Evolutionary conservation across 2,329 filamentous ascomycete species (phyloP).

Genomic region (Dichotomopilus funicola): DNA sequence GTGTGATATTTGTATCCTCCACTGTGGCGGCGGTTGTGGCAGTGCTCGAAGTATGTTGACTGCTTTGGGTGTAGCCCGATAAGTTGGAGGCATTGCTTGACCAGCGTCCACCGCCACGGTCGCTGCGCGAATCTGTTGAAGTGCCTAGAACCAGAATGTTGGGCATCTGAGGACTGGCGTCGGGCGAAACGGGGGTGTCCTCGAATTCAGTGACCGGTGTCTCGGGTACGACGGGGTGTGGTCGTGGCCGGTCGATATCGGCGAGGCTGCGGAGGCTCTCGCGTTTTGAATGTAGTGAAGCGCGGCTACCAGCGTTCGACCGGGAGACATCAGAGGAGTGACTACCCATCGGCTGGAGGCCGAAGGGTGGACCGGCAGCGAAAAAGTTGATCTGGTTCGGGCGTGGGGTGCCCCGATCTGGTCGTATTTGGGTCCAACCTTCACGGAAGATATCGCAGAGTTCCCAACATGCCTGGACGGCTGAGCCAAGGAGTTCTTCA

Average conservation of each 20-base stretch:
- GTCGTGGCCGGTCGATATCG: slow-evolving; percentile 43
- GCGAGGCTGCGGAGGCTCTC: slow-evolving; percentile 45
- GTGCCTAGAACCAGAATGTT: slow-evolving; percentile 86
- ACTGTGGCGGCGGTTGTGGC: slow-evolving; percentile 60
- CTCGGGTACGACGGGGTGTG: slow-evolving; percentile 58
- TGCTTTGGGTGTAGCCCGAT: slow-evolving; percentile 71
- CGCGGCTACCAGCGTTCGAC: slow-evolving; percentile 38
- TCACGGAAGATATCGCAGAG: slow-evolving; percentile 88
- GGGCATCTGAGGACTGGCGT: slow-evolving; percentile 66
- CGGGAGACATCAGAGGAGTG: slow-evolving; percentile 27
- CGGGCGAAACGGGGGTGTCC: slow-evolving; percentile 76
- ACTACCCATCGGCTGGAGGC: slow-evolving; percentile 12
- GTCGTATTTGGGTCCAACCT: slow-evolving; percentile 82
- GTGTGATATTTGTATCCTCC: slow-evolving; percentile 71
- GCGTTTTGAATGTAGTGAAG: slow-evolving; percentile 45
- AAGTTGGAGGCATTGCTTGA: slow-evolving; percentile 74
- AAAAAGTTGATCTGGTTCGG: slow-evolving; percentile 73
- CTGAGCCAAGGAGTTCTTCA: slow-evolving; percentile 78
- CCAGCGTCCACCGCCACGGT: slow-evolving; percentile 59
- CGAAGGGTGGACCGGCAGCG: slow-evolving; percentile 37
- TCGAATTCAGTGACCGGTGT: slow-evolving; percentile 95
- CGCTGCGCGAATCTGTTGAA: slow-evolving; percentile 43
- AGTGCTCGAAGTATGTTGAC: slow-evolving; percentile 60
- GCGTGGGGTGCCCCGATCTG: slow-evolving; percentile 77
- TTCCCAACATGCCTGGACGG: slow-evolving; percentile 91